phyloP scores from a whole-genome alignment of 495 filamentous ascomycete species.

The Penicillium nucicola region DNA sequence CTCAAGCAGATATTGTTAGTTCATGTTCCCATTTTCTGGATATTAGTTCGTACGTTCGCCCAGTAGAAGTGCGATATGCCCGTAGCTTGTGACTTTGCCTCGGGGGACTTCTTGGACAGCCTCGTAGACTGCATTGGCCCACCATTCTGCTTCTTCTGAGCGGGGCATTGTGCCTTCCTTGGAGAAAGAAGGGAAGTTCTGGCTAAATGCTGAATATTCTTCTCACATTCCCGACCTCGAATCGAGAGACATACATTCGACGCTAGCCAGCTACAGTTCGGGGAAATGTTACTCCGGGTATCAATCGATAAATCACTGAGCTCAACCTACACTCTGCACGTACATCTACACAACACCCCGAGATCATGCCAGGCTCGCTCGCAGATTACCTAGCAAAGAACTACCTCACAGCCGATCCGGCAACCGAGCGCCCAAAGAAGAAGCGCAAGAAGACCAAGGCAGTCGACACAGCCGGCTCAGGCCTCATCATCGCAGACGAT shows the following conservation, averaged over 20 bases:
- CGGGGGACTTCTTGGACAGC: conserved; percentile 80
- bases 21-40: not conserved
- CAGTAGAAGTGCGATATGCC: conserved; percentile 78
- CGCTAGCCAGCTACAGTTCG: conserved; percentile 17
- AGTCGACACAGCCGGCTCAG: conserved; percentile 46
- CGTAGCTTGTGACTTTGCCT: conserved; percentile 84
- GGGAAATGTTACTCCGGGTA: conserved; percentile 21
- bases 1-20: not conserved
- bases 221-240: no score
- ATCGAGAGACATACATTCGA: not conserved
- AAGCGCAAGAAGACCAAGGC: conserved; percentile 85
- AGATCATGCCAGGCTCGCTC: conserved; percentile 48
- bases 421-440: conserved; percentile 58
- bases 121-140: conserved; percentile 78
- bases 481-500: conserved; percentile 89
- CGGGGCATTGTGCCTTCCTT: conserved; percentile 56
- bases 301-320: conserved; percentile 22
- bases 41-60: conserved; percentile 60
- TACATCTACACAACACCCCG: not conserved
- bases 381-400: conserved; percentile 90
- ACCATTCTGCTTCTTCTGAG: conserved; percentile 78
- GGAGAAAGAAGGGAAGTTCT: not conserved
- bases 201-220: no score
- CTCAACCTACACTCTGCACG: conserved; percentile 1
- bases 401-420: conserved; percentile 77